Evolutionary conservation across 345 rosid genomes (phyloP).

Genomic region (Lepidium sativum): DNA sequence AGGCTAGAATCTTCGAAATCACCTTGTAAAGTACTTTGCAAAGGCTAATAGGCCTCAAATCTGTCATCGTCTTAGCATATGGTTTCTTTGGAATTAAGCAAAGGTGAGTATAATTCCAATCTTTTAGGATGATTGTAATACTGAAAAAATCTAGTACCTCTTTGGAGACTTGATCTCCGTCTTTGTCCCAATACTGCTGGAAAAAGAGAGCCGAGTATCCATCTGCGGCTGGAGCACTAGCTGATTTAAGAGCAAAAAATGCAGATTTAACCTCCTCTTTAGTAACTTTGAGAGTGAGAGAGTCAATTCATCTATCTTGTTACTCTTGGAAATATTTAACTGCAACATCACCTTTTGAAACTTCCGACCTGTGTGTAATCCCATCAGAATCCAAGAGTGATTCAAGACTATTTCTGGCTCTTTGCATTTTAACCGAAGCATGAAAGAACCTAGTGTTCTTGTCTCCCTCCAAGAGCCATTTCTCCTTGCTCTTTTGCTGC

Average conservation of each 20-base stretch:
- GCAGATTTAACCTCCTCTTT: not conserved
- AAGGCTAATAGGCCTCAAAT: not conserved
- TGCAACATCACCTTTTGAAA: not conserved
- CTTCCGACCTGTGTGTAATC: not conserved
- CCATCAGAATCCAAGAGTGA: not conserved
- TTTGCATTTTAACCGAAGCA: no score
- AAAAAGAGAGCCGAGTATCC: not conserved
- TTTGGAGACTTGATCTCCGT: not conserved
- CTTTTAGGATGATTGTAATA: not conserved
- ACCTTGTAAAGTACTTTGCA: not conserved
- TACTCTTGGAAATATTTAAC: not conserved
- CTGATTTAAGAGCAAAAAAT: not conserved
- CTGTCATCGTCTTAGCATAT: not conserved
- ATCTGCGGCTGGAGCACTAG: not conserved
- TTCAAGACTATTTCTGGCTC: no score
- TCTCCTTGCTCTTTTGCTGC: no score
- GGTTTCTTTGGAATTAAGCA: not conserved
- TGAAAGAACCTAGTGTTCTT: no score
- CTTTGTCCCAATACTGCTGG: not conserved
- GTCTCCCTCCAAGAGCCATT: no score
- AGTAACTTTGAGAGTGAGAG: rapidly evolving
- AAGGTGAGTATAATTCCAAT: not conserved
- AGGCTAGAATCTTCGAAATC: not conserved
- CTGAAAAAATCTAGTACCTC: not conserved
- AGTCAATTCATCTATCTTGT: rapidly evolving